Base-by-base conservation (phyloP, 306 rosid genomes). In the Begonia peltatifolia region DNA sequence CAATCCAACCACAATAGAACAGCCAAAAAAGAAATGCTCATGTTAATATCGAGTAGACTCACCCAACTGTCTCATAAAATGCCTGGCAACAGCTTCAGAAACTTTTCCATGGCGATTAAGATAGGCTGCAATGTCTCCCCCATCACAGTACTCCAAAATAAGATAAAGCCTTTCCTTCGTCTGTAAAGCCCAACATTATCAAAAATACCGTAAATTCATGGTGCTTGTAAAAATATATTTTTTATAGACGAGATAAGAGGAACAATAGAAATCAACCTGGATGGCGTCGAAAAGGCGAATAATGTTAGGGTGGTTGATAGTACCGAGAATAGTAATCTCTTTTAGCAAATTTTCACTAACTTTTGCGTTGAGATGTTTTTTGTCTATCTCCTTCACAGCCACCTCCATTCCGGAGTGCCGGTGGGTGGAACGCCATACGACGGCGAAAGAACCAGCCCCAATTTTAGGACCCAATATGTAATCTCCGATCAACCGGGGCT, bases 11-110 rank as follows among this genome's bases (percentile, higher is more conserved):
- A 3, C 46, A 63, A 61, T 3, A 3, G 7, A 14, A 42, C 42
- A 46, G 53, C 22, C 11, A 59, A 68, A 55, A 30, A 13, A 38
- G 67, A 36, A 49, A 42, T 46, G 38, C 38, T 30, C 38, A 30
- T 30, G 38, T 30, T 30, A 9, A 30, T 30, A 4, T 30, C 6
- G 38, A 30, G 8, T 30, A 30, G 15, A 9, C 47, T 59, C 63
- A 92, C 99, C 99, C 73, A 92, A 66, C 65, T 92, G 94, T 65
- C 78, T 77, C 99, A 92, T 86, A 60, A 92, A 86, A 75, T 79
- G 83, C 62, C 87, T 64, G 10, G 99, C 94, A 74, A 68, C 70
- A 13, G 70, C 54, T 59, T 86, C 93, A 6, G 99, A 81, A 43
- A 86, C 93, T 60, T 70, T 86, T 56, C 84, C 81, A 61, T 71